Conservation (phyloP, 129 eudicot species). For the Dittrichia graveolens region DNA sequence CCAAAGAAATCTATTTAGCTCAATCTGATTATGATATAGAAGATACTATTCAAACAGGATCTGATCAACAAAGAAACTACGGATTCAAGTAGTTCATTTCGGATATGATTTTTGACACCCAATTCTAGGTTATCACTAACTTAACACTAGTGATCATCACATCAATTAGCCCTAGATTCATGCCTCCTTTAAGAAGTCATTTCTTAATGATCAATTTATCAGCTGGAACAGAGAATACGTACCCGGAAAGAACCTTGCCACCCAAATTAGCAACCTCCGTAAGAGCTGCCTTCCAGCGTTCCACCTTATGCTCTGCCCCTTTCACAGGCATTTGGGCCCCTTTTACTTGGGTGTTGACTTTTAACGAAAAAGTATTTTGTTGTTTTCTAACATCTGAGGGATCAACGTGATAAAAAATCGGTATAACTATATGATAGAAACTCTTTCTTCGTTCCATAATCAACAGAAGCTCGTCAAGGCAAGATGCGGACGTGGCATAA, state of each 20-base stretch:
- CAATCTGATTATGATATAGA: too few species aligned
- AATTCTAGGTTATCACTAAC: too few species aligned
- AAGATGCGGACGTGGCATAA: neutral
- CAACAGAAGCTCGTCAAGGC: constrained; percentile 5
- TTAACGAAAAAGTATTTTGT: neutral
- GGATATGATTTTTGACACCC: too few species aligned
- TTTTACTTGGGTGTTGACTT: neutral
- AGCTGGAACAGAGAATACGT: neutral
- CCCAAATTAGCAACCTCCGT: neutral
- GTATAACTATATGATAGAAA: constrained; percentile 5
- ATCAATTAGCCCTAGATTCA: too few species aligned
- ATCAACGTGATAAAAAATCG: constrained; percentile 23
- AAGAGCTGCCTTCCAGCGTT: neutral
- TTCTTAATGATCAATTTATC: too few species aligned
- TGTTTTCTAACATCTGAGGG: constrained; percentile 20
- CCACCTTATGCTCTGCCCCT: neutral
- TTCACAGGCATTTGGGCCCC: neutral
- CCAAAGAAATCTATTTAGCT: too few species aligned
- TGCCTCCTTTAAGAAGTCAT: too few species aligned
- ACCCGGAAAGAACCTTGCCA: neutral
- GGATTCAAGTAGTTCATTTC: too few species aligned
- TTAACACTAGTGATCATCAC: too few species aligned
- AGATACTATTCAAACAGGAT: too few species aligned
- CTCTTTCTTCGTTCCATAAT: constrained; percentile 6
- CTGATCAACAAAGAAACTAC: too few species aligned